Conservation (phyloP, 2,329 filamentous ascomycete genomes). For the Alternaria hordeiaustralica region DNA sequence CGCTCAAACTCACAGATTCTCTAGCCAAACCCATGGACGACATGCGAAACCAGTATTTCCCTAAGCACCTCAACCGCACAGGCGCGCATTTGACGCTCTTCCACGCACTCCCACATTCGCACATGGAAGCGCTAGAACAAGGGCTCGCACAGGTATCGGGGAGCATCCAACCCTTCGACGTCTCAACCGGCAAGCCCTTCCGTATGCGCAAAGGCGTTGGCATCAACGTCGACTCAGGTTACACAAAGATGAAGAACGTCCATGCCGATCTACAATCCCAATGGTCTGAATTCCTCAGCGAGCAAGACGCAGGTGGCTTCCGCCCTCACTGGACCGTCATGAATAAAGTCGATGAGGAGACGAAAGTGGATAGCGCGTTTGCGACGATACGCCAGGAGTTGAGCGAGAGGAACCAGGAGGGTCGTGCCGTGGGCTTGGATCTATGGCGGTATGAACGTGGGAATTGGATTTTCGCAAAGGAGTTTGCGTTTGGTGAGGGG, state of each 20-base stretch:
- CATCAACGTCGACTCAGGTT: conserved; percentile 44
- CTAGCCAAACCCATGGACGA: conserved; percentile 50
- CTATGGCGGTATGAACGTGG: conserved; percentile 53
- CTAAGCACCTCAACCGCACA: conserved; percentile 51
- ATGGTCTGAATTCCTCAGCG: conserved; percentile 51
- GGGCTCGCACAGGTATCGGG: conserved; percentile 37
- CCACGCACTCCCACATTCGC: conserved; percentile 53
- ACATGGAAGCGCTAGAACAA: conserved; percentile 44
- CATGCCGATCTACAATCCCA: conserved; percentile 43
- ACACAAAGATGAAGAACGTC: conserved; percentile 41
- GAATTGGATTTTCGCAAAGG: conserved; percentile 48
- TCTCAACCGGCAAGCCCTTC: conserved; percentile 50
- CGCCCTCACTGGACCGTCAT: conserved; percentile 55
- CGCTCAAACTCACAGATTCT: conserved; percentile 48
- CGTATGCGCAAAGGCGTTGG: conserved; percentile 52
- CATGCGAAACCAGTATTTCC: conserved; percentile 52
- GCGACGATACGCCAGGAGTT: conserved; percentile 42
- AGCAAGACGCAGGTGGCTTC: conserved; percentile 52
- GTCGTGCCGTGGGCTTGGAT: conserved; percentile 48
- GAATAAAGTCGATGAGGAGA: conserved; percentile 55
- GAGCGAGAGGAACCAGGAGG: conserved; percentile 39
- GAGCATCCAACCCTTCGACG: conserved; percentile 44
- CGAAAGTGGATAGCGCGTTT: conserved; percentile 46
- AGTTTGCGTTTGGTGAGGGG: conserved; percentile 43
- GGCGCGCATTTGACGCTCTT: conserved; percentile 55